Conservation (phyloP, 169 alveolate genomes). For the Amoebophrya sp. region DNA sequence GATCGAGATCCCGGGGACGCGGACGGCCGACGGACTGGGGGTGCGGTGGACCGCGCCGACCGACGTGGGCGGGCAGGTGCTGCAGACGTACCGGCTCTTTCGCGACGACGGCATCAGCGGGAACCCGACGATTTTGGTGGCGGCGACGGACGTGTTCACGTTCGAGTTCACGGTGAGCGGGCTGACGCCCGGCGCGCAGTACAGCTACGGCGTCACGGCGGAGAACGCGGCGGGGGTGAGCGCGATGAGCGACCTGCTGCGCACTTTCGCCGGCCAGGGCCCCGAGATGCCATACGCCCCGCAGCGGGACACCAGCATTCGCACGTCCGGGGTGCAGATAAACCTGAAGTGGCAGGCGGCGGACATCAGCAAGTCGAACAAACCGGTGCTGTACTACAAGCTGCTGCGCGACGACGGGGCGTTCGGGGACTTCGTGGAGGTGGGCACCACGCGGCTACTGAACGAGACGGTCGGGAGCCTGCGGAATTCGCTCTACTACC, state of each 20-base stretch:
- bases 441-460: not conserved
- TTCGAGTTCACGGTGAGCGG: not conserved
- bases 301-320: not conserved
- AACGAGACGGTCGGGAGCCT: not conserved
- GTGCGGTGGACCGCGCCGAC: conserved; percentile 8
- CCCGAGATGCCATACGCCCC: not conserved
- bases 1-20: not conserved
- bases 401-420: not conserved
- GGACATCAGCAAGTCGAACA: not conserved
- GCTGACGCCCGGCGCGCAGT: not conserved
- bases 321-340: not conserved
- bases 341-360: not conserved
- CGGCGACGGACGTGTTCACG: not conserved
- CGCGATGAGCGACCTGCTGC: not conserved
- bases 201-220: not conserved
- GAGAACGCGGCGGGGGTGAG: not conserved
- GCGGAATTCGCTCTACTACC: not conserved
- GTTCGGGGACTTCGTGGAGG: not conserved
- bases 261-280: not conserved
- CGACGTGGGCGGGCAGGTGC: not conserved
- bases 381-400: not conserved
- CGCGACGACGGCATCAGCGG: conserved; percentile 18
- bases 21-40: not conserved
- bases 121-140: not conserved
- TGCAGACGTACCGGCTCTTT: not conserved